Base-by-base conservation (phyloP, 306 rosid genomes). In the Glycine tomentella region DNA sequence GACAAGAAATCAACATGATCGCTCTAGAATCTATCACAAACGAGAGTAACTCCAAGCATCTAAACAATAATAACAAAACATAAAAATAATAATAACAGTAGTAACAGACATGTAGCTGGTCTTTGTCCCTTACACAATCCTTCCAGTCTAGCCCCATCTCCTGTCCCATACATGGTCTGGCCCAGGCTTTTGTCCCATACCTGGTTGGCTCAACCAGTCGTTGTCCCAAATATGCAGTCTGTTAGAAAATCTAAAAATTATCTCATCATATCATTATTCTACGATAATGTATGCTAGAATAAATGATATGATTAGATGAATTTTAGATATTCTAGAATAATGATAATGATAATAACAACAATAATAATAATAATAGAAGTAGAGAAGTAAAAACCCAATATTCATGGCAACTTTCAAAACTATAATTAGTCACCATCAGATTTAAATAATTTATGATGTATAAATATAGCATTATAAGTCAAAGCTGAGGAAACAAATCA, bases 381-480 rank as follows among this genome's bases (percentile, higher is more conserved):
- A 25, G 31, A 25, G 31, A 25, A 25, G 31, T 25, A 25, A 25
- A 25, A 25, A 25, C 31, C 31, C 31, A 25, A 25, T 25, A 25
- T 25, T 25, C 31, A 25, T 25, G 31, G 31, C 31, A 25, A 25
- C 31, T 25, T 25, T 25, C 31, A 25, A 25, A 25, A 25, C 31
- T 25, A 25, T 25, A 25, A 25, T 25, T 25, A 1, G 31, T 25
- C 31, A 25, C 31, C 31, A 25, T 25, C 31, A 25, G 31, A 25
- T 25, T 25, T 25, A 25, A 25, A 25, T 25, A 25, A 25, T 25
- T 25, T 25, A 25, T 25, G 31, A 25, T 25, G 31, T 25, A 25
- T 16, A 52, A 75, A 62, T 25, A 78, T 3, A 73, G 50, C 40
- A 46, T 65, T 50, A 65, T 56, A 66, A 8, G 65, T 36, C 66